These are phyloP conservation scores for Zymoseptoria brevis DNA, from an alignment of 2,329 filamentous ascomycete species.

Conservation along the genomic window DNA sequence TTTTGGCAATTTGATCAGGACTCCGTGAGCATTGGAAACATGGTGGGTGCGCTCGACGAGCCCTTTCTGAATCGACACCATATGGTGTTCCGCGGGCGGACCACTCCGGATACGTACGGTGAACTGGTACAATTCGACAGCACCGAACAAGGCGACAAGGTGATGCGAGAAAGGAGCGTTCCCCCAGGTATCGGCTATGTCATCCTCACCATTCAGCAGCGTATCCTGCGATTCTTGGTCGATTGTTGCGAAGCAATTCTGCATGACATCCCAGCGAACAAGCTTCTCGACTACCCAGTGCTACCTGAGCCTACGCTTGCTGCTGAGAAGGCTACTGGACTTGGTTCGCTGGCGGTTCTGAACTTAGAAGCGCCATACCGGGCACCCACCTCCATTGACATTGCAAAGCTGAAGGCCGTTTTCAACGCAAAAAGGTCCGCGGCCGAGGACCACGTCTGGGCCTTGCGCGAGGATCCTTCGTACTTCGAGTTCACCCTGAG, in stretches of 20 bases:
- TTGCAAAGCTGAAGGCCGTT: constrained; percentile 3
- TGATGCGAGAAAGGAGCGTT: not conserved
- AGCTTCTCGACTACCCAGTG: not conserved
- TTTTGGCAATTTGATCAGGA: constrained; percentile 6
- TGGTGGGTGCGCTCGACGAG: not conserved
- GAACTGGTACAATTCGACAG: not conserved
- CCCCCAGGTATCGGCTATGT: constrained; percentile 5
- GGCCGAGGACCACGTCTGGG: constrained; percentile 7
- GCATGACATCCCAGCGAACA: constrained; percentile 2
- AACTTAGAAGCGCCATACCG: constrained; percentile 5
- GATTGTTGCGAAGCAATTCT: constrained; percentile 4
- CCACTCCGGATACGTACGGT: not conserved
- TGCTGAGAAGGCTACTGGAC: constrained; percentile 1
- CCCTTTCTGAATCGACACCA: constrained; percentile 1
- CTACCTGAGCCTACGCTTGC: not conserved
- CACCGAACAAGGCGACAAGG: not conserved
- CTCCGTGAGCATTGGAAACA: constrained; percentile 3
- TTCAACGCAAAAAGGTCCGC: constrained; percentile 5
- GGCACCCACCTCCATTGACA: constrained; percentile 1
- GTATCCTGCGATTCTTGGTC: constrained; percentile 3
- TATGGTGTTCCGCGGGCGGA: constrained; percentile 6
- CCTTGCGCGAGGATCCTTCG: constrained; percentile 7
- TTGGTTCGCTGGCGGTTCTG: constrained; percentile 1
- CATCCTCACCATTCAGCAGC: constrained; percentile 6
- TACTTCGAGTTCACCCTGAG: constrained; percentile 5